Base-by-base conservation (phyloP, 768 basidiomycete genomes). In the Mycena metata region DNA sequence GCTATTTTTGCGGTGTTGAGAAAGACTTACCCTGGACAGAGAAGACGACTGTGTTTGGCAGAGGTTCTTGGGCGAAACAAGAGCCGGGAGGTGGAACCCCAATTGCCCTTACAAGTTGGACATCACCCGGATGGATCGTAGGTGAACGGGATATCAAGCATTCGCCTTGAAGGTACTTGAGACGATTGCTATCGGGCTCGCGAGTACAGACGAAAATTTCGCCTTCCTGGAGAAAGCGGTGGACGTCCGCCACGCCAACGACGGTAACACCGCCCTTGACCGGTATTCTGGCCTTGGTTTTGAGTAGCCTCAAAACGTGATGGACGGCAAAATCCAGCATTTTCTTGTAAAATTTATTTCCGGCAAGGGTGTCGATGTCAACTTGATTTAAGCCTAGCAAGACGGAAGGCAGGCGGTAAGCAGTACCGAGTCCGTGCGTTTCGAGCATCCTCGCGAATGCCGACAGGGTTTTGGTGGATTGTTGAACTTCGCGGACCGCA, bases 241-340 rank as follows among this genome's bases (percentile, higher is more conserved):
- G 88, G 1, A 89, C 82, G 74, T 94, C 92, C 0, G 90, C 90
- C 9, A 93, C 86, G 0, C 92, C 92, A 5, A 92, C 92, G 1
- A 94, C 76, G 0, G 90, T 93, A 82, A 86, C 90, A 3, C 85
- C 88, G 6, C 80, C 80, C 1, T 86, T 87, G 16, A 94, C 81
- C 15, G 90, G 90, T 43, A 94, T 93, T 5, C 91, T 84, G 0
- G 91, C 90, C 64, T 82, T 81, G 62, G 88, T 85, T 67, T 92
- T 93, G 21, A 92, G 80, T 52, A 86, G 82, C 42, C 91, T 85
- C 9, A 93, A 81, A n/a, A 90, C 80, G 64, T 92, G 91, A 69
- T 91, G 83, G 33, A 86, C 80, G 1, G 87, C 84, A 69, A 84
- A 87, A 35, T 85, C 82, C 70, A 91, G 77, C 75, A 86, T 82